Base-by-base conservation (phyloP, 768 basidiomycete species). In the Phaeotremella skinneri region DNA sequence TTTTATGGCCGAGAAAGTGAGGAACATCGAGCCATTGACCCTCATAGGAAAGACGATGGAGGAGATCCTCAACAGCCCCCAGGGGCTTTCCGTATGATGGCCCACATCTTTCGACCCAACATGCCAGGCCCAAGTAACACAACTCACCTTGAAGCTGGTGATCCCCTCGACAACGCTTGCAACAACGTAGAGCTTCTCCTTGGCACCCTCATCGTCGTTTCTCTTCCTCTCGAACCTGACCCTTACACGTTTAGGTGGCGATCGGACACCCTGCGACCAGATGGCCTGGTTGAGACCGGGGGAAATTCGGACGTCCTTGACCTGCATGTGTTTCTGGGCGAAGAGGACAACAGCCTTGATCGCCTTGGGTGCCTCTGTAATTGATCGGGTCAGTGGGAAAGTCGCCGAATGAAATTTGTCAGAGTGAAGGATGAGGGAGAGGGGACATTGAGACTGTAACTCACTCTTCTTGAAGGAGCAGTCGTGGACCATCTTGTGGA, bases 201-300 rank as follows among this genome's bases (percentile, higher is more conserved):
- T 96, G 59, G 96, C 94, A 72, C 87, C 88, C 83, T 99, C 94
- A 70, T 97, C 93, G 80, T 99, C 94, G 79, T 98, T 98, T 74
- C 96, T 89, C 82, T 93, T 94, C 73, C 94, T 89, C 83, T 96
- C 92, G 59, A 98, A 87, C 78, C 90, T 88, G 50, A 99, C 86
- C 58, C 96, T 84, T 79, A 98, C 80, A 66, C 96, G 84, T 75
- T 90, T 88, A 27, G 94, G 96, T 29, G 92, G 90, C 59, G 85
- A 86, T 83, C 93, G 93, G 81, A 99, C 86, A 52, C 96, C 96
- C 74, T 84, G 86, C 27, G 84, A 84, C 96, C 96, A 99, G 53
- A 97, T 80, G 56, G 87, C 89, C 66, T 94, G 89, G 87, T 99
- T 99, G 66, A 99, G 85, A 71, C 88, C 88, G 66, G 96, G 93